Base-by-base conservation (phyloP, 2,329 filamentous ascomycete genomes). In the Xylariaceae sp. region DNA sequence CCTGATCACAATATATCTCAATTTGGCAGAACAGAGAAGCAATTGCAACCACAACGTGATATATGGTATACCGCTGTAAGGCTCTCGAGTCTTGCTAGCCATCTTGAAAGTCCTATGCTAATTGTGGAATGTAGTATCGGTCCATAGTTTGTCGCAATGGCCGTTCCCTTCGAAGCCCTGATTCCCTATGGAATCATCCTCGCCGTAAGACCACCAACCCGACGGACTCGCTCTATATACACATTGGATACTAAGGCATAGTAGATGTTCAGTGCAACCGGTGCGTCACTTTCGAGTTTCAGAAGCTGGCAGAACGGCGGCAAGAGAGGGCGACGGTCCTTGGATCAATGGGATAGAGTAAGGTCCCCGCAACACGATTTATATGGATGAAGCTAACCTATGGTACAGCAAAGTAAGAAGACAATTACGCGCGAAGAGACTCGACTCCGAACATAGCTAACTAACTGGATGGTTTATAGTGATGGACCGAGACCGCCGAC, bases 101-200 rank as follows among this genome's bases (percentile, higher is more conserved):
- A 26, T 9, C 23, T 26, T 44, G 5, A 21, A 46, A 12, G 7
- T 16, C 29, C n/a, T 12, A 29, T 51, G 49, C 44, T 54, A 50
- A 63, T 40, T 29, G 20, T 46, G 20, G 21, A 23, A 53, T 6
- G 32, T 29, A 54, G 44, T 18, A 45, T 48, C 52, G 49, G 46
- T 40, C 47, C 18, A 32, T 44, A 50, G 44, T 62, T 62, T 57
- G 60, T 60, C 73, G 73, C 69, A 50, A 88, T 88, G 85, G 81
- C 82, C 57, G 75, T 88, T 62, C 85, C 85, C 46, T 88, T 87
- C 75, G 85, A 88, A 74, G 76, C 83, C 48, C 70, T 88, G 63
- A 77, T 88, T 73, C 84, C 85, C 43, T 87, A 87, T 73, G 85
- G 76, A 73, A 86, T 88, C 78, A 83, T 87, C 72, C 72, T 84